Evolutionary conservation across 306 rosid species (phyloP), one percentile per base, ranked within the genome.

Genomic region (Abrus precatorius): DNA sequence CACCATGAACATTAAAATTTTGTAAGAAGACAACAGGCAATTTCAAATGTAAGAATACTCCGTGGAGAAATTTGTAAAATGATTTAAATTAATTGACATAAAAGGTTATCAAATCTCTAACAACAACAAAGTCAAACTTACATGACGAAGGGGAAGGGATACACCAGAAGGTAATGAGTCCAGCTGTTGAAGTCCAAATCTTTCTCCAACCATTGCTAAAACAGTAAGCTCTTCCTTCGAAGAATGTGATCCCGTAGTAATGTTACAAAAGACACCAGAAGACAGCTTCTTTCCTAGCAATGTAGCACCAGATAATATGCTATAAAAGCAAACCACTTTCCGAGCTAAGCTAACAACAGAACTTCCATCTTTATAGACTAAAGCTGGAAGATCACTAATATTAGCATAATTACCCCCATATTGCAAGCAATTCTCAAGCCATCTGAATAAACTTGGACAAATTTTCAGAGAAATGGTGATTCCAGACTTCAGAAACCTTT

Each of bases 151-250:
- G 53, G 99, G 95, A 75, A 95, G 97, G 72, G 99, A 95, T 79
- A 89, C 92, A 64, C 99, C 99, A 78, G 93, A 93, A 87, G 97
- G 99, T 69, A 95, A 85, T 57, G 89, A 87, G 85, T 95, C 99
- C 45, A 95, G 93, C 85, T 95, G 99, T 85, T 90, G 92, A 74
- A 93, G 92, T 77, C 97, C 99, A 88, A 95, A 95, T 77, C 87
- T 89, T 89, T 95, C 99, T 76, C 97, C 99, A 85, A 93, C 97
- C 99, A 95, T 91, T 50, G 97, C 97, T 87, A 95, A 87, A 70
- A 95, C 93, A 52, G 91, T 81, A 43, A 95, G 93, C 83, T 95
- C 97, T 90, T 95, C 99, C 53, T 84, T 89, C 60, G 97, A 90
- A 85, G 85, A 84, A 87, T 95, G 88, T 59, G 95, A 90, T 76